Evolutionary conservation across 805 yeast genomes (phyloP).

Genomic region (Alloascoidea hylecoeti): DNA sequence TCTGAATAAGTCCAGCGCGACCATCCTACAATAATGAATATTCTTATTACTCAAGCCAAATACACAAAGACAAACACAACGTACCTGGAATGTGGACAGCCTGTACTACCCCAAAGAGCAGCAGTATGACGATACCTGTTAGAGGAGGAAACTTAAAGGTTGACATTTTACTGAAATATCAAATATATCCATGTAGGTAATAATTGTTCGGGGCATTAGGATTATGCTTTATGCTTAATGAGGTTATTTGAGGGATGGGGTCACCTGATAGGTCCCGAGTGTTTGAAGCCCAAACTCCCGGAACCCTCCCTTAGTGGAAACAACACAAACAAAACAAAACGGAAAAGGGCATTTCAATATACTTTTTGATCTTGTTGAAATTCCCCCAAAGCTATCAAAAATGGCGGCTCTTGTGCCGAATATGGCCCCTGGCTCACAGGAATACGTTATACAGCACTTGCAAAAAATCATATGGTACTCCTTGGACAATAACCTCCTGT

Average conservation of each 20-base stretch:
- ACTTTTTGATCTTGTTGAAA: background rate
- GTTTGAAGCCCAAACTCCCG: too few species aligned
- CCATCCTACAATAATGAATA: conserved; percentile 15
- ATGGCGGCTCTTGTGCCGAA: background rate
- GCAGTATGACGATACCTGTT: too few species aligned
- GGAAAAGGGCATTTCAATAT: conserved; percentile 1
- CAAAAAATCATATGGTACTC: conserved; percentile 53
- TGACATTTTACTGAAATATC: too few species aligned
- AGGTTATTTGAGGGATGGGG: too few species aligned
- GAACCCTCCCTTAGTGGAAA: conserved; percentile 1
- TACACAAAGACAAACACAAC: conserved; percentile 8
- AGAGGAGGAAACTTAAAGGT: too few species aligned
- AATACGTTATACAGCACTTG: conserved; percentile 24
- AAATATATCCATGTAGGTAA: too few species aligned
- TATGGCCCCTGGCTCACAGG: conserved; percentile 7
- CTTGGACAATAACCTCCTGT: conserved; percentile 51
- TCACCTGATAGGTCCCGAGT: too few species aligned
- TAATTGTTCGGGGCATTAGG: too few species aligned
- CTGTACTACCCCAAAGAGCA: too few species aligned
- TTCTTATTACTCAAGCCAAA: conserved; percentile 7
- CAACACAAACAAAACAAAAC: background rate
- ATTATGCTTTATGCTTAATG: too few species aligned
- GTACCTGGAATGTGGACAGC: conserved; percentile 3
- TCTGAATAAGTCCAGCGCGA: conserved; percentile 21
- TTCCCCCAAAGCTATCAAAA: too few species aligned